Conservation (phyloP, 257 asterid genomes). For the Forsythia viridissima region DNA sequence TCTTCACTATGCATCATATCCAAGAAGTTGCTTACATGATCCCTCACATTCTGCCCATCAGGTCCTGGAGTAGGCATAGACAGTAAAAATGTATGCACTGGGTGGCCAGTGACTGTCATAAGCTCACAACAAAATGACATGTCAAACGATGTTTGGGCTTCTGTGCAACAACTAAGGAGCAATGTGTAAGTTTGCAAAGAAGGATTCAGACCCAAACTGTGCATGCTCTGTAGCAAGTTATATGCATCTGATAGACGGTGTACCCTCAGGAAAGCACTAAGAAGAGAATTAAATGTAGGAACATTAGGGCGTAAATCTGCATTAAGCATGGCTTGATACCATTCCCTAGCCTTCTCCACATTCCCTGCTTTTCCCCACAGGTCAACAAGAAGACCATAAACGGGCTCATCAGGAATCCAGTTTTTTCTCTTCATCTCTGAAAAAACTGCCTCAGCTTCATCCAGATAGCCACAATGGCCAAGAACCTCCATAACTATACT, state of each 20-base stretch:
- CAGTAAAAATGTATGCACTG: conserved; percentile 73
- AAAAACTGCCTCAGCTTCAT: conserved; percentile 90
- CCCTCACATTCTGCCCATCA: conserved; percentile 80
- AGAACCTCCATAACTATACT: conserved; percentile 97
- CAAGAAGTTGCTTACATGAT: conserved; percentile 76
- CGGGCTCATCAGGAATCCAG: conserved; percentile 99
- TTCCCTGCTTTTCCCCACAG: conserved; percentile 94
- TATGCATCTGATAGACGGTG: conserved; percentile 83
- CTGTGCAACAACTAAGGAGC: conserved; percentile 89
- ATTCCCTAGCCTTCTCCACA: conserved; percentile 83
- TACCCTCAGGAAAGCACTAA: conserved; percentile 89
- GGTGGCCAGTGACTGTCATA: conserved; percentile 82
- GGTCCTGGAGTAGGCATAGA: conserved; percentile 92
- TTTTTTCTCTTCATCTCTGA: conserved; percentile 81
- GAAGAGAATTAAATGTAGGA: conserved; percentile 91
- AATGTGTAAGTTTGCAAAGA: conserved; percentile 89
- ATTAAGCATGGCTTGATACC: conserved; percentile 84
- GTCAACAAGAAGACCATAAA: conserved; percentile 89
- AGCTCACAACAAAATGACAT: conserved; percentile 76
- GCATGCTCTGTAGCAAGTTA: conserved; percentile 81
- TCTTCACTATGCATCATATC: conserved; percentile 95
- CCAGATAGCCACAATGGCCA: conserved; percentile 91
- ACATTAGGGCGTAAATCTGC: conserved; percentile 88
- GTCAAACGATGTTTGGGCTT: conserved; percentile 72
- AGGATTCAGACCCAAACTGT: conserved; percentile 66